phyloP scores from a whole-genome alignment of 768 basidiomycete species.

The Leucocoprinus leucothites region DNA sequence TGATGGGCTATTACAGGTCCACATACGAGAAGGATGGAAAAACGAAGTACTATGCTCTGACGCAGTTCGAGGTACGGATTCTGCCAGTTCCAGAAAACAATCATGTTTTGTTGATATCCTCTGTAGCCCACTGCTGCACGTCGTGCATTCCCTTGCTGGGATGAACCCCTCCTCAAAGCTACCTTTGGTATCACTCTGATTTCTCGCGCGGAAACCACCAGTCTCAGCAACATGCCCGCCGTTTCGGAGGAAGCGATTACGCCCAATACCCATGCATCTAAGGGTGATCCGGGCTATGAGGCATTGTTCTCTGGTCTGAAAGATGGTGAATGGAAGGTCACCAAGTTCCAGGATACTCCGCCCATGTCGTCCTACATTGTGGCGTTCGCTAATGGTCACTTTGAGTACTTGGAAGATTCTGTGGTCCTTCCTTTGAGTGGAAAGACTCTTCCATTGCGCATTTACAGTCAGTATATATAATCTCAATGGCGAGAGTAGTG shows the following conservation, averaged over 20 bases:
- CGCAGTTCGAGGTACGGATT: conserved; percentile 76
- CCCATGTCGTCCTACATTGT: conserved; percentile 89
- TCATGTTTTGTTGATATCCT: background rate
- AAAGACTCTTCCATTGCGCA: conserved; percentile 75
- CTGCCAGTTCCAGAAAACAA: background rate
- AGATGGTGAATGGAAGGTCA: conserved; percentile 70
- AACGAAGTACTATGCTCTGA: conserved; percentile 70
- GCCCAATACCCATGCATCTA: conserved; percentile 28
- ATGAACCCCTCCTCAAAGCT: conserved; percentile 89
- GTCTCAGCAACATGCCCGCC: conserved; percentile 85
- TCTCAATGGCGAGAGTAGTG: background rate
- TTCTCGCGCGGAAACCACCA: conserved; percentile 71
- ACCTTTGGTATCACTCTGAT: conserved; percentile 77
- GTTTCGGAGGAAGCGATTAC: conserved; percentile 52
- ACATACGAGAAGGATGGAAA: conserved; percentile 60
- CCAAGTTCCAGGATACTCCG: conserved; percentile 78
- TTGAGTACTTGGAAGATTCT: conserved; percentile 68
- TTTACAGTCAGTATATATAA: conserved; percentile 59
- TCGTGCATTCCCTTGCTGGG: conserved; percentile 86
- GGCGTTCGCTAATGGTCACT: conserved; percentile 81
- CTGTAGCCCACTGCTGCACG: conserved; percentile 80
- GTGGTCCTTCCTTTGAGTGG: conserved; percentile 80
- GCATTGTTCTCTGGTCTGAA: conserved; percentile 6
- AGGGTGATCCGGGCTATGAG: conserved; percentile 25
- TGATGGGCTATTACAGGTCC: conserved; percentile 85